Evolutionary conservation across 306 rosid species (phyloP), one percentile per base, ranked within the genome.

Genomic region (Pterocarpus santalinus): DNA sequence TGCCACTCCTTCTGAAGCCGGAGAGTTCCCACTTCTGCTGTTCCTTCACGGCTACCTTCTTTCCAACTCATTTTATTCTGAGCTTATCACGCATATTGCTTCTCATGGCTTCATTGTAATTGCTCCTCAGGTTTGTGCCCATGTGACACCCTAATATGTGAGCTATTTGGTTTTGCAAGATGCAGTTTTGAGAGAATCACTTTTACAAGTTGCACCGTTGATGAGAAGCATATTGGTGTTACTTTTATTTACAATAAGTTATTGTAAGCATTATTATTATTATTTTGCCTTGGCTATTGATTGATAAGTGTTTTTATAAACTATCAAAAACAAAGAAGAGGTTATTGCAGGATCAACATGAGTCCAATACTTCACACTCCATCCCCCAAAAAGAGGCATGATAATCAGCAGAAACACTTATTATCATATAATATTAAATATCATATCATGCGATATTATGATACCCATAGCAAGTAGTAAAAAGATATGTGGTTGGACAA

Each of bases 31-130:
- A 30, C 10, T 91, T 32, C 64, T 95, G n/a, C 13, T 95, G 28
- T 84, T 91, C 74, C 83, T 90, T 65, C 97, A 93, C 71, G 97
- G 97, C 39, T 95, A 85, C 51, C 90, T 91, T 76, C 91, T 90
- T 47, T 78, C 61, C 86, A 91, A 92, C 83, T 84, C 94, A 62
- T 95, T 92, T 86, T 95, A 95, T 87, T 85, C 97, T 5, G 94
- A 92, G 79, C 97, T 92, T 65, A 84, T 95, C 30, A 86, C 69
- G 30, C 97, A 89, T 5, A 66, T 95, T 43, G 95, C 97, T 84
- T 92, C 99, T 81, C 97, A 95, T 77, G 97, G 97, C 75, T 91
- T 95, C 89, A 85, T 95, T 71, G 94, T 90, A 72, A 80, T 93
- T 71, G 94, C 92, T 49, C 97, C 99, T 60, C 97, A 91, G 97